phyloP scores from a whole-genome alignment of 768 basidiomycete genomes.

The Galerina sulciceps region DNA sequence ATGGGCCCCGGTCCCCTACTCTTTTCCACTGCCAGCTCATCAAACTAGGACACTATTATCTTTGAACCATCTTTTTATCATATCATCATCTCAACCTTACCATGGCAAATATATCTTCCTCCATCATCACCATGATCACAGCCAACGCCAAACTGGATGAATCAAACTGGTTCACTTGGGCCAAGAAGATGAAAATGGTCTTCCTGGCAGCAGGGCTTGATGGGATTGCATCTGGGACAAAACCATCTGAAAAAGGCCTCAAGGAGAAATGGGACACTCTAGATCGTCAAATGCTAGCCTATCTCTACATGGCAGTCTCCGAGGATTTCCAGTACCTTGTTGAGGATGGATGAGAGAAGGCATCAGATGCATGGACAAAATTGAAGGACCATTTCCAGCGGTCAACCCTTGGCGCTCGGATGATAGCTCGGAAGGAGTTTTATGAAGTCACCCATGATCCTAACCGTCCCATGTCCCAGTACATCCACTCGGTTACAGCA shows the following conservation, averaged over 20 bases:
- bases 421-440: conserved; percentile 12
- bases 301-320: too few relatives aligned
- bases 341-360: background rate
- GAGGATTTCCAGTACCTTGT: background rate
- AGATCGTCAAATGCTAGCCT: background rate
- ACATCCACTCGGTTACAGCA: conserved; percentile 14
- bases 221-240: background rate
- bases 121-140: too few relatives aligned
- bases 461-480: conserved; percentile 10
- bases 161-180: background rate
- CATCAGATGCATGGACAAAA: background rate
- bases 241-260: background rate
- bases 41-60: too few relatives aligned
- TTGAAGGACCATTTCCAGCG: conserved; percentile 14
- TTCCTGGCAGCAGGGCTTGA: background rate
- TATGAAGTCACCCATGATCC: conserved; percentile 19
- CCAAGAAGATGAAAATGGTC: background rate
- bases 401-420: conserved; percentile 12
- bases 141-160: background rate
- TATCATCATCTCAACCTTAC: too few relatives aligned
- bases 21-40: background rate
- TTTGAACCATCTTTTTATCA: background rate
- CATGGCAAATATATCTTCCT: too few relatives aligned
- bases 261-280: background rate
- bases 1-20: background rate